Base-by-base conservation (phyloP, 495 filamentous ascomycete species). In the Penicillium lagena region DNA sequence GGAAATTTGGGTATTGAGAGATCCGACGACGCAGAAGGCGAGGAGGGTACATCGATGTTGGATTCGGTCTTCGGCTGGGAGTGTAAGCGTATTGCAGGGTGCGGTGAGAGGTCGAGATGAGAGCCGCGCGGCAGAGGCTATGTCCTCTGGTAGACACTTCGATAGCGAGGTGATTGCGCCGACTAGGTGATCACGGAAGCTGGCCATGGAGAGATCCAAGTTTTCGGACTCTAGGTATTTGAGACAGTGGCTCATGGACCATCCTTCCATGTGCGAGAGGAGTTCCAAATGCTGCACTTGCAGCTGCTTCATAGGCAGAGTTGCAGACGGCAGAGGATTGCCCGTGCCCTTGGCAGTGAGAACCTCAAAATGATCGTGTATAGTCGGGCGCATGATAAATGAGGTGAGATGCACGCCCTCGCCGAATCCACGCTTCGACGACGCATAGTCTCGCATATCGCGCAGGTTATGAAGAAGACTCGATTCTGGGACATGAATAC, bases 331-430 rank as follows among this genome's bases (percentile, higher is more conserved):
- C 2, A 96, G 65, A 29, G 81, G 75, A 48, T 85, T 84, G 11
- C 74, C 76, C 11, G 74, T 70, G 35, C 78, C 72, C 46, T 75
- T 80, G 13, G 78, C 76, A 22, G 87, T 85, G 30, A 93, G 68
- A 35, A 96, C 68, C 47, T 94, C 86, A 50, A 88, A 90, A 14
- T 81, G 81, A 48, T 77, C 75, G 35, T 77, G 76, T 6, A 85
- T 63, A 7, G 79, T 73, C 2, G 87, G 79, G 17, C 85, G 79
- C 45, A 91, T 70, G 7, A 83, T 79, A 49, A 91, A 96, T 35
- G 84, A 77, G 34, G 81, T 82, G 0, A 96, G 53, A 52, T 91
- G 84, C 11, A 89, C 84, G 1, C 86, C 87, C 15, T 84, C 32
- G 32, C 10, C 7, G 32, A 34, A 34, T 34, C 32, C 32, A 34